phyloP scores from a whole-genome alignment of 768 basidiomycete genomes.

The Obba rivulosa region DNA sequence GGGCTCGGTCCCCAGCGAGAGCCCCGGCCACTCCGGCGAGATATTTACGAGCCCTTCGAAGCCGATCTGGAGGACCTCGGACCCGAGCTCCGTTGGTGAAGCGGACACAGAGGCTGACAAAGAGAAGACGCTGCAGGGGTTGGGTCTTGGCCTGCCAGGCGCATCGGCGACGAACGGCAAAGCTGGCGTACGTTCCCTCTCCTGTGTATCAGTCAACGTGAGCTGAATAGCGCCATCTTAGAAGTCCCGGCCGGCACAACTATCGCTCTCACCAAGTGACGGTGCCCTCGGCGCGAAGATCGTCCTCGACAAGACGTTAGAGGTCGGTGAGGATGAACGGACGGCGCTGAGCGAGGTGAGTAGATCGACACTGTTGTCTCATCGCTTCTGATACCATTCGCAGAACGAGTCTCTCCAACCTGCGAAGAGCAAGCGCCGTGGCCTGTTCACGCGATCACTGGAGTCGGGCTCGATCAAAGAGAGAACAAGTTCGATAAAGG shows the following conservation, averaged over 20 bases:
- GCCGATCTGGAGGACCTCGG: conserved; percentile 16
- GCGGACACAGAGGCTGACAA: neutral
- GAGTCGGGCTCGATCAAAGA: conserved; percentile 31
- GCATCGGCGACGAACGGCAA: conserved; percentile 7
- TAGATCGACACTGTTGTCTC: conserved; percentile 2
- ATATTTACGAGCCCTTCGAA: neutral
- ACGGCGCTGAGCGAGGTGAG: conserved; percentile 65
- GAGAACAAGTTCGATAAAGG: conserved; percentile 20
- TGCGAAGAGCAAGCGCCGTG: conserved; percentile 39
- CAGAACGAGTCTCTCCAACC: conserved; percentile 48
- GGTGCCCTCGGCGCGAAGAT: conserved; percentile 44
- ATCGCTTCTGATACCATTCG: neutral
- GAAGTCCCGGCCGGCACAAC: conserved; percentile 46
- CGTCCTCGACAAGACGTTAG: conserved; percentile 23
- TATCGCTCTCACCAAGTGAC: conserved; percentile 69
- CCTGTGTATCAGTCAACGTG: conserved; percentile 2
- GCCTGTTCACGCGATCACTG: conserved; percentile 56
- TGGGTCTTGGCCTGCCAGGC: conserved; percentile 26
- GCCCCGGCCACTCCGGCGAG: conserved; percentile 23
- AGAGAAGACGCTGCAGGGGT: conserved; percentile 15
- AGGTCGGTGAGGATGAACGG: conserved; percentile 47
- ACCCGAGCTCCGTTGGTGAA: conserved; percentile 13
- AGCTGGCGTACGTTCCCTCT: conserved; percentile 6
- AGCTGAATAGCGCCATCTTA: conserved; percentile 6
- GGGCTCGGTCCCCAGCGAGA: conserved; percentile 27